Base-by-base conservation (phyloP, 371 early-diverging fungal species). In the Mucor mucedo region DNA sequence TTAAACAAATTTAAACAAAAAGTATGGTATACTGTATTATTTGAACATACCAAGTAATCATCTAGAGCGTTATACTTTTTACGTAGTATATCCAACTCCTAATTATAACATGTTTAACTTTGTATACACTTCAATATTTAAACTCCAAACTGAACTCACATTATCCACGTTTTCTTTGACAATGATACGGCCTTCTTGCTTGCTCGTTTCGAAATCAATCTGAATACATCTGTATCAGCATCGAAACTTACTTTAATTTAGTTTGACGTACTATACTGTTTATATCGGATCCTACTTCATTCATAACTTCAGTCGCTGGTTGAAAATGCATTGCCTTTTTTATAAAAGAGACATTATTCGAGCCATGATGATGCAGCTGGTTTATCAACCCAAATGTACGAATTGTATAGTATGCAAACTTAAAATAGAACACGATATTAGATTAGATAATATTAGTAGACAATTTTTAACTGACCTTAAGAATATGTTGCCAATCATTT, bases 181-280 rank as follows among this genome's bases (percentile, higher is more conserved):
- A 0, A 87, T 75, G 28, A 86, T 59, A 0, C 87, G 78, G 9
- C 78, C 87, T 50, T 87, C 84, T 7, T 54, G 63, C 21, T 70
- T 61, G 35, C 91, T 90, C 49, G 77, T 80, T 28, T 87, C 86
- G 72, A 93, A 93, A 60, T 93, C 91, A 32, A 93, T 78, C 92
- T 91, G 39, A 14, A 32, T 49, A 29, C 7, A 10, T 44, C 32
- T 30, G 10, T 4, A 33, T 21, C 21, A 21, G 21, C 21, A 21
- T 21, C 0, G 0, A 35, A 28, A 2, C 13, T 14, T 14, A 14
- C 5, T 44, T 44, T 13, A 10, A 5, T 44, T 14, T 69, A 83
- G 72, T 41, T 78, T 27, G 16, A 16, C 38, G 40, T 62, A 67
- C 67, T 2, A 62, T 38, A 30, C 39, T 70, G 58, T 87, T 83